A percentile compares a stretch with the other conserved stretches of the same genome.
phyloP scores from a whole-genome alignment of 1,139 yeast species.

The Candida sanyaensis region DNA sequence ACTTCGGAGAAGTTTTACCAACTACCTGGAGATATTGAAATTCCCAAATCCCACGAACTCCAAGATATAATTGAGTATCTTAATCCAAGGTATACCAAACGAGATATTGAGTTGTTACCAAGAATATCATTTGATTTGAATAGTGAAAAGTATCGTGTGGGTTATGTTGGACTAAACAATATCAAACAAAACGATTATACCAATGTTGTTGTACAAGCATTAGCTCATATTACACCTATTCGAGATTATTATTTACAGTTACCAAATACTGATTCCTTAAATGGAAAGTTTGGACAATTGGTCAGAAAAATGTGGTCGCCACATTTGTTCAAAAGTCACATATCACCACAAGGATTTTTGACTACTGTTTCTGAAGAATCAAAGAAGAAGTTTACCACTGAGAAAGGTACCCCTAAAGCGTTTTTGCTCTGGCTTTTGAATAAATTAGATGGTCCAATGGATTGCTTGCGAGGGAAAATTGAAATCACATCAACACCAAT shows the following conservation, averaged over 20 bases:
- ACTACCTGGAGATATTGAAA: slow-evolving; percentile 60
- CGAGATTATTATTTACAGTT: slow-evolving; percentile 51
- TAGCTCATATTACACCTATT: slow-evolving; percentile 55
- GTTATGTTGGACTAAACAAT: slow-evolving; percentile 66
- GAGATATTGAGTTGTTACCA: slow-evolving; percentile 24
- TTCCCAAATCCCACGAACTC: slow-evolving; percentile 22
- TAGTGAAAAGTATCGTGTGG: slow-evolving; percentile 53
- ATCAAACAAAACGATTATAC: slow-evolving; percentile 50
- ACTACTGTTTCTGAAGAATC: slow-evolving; percentile 47
- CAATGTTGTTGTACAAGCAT: slow-evolving; percentile 56
- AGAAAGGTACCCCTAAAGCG: slow-evolving; percentile 41
- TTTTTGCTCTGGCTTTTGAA: slow-evolving; percentile 59
- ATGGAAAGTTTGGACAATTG: slow-evolving; percentile 43
- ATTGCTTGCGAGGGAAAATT: slow-evolving; percentile 56
- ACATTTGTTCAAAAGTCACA: slow-evolving; percentile 55
- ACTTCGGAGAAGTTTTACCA: slow-evolving; percentile 49
- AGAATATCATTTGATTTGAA: slow-evolving; percentile 38
- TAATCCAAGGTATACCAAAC: slow-evolving; percentile 49
- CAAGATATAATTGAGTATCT: slow-evolving; percentile 53
- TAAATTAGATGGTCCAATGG: slow-evolving; percentile 2
- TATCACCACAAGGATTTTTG: slow-evolving; percentile 68
- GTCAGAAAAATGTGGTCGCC: slow-evolving; percentile 67
- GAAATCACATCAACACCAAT: slow-evolving; percentile 28
- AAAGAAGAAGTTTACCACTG: slow-evolving; percentile 40
- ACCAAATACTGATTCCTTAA: slow-evolving; percentile 23